Conservation (phyloP, 2,329 filamentous ascomycete genomes). For the Diplodia intermedia region DNA sequence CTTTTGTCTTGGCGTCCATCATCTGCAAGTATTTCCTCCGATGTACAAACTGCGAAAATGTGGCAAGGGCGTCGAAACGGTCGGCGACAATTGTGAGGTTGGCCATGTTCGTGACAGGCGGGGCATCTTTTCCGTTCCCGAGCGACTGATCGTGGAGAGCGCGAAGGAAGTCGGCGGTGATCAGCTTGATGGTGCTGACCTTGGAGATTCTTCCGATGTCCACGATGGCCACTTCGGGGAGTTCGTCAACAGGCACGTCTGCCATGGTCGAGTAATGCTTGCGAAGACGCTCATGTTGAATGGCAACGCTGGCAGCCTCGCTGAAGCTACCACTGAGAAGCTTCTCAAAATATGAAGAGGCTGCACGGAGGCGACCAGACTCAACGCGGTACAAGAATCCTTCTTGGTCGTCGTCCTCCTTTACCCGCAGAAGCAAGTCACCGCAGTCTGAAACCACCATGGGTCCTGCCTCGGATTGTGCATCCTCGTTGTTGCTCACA, state of each 20-base stretch:
- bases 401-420: constrained; percentile 66
- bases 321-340: constrained; percentile 70
- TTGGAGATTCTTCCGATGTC: constrained; percentile 73
- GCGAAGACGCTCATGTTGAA: constrained; percentile 59
- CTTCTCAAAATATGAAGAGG: constrained; percentile 74
- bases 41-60: constrained; percentile 63
- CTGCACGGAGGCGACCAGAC: constrained; percentile 61
- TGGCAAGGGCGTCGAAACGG: constrained; percentile 70
- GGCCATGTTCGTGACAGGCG: constrained; percentile 67
- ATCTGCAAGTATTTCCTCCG: constrained; percentile 51
- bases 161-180: constrained; percentile 71
- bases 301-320: constrained; percentile 65
- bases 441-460: constrained; percentile 64
- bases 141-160: constrained; percentile 67
- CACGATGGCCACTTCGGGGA: constrained; percentile 70
- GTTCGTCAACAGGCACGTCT: constrained; percentile 57
- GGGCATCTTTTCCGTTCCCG: constrained; percentile 42
- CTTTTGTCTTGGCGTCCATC: constrained; percentile 54
- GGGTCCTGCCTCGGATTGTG: constrained; percentile 41
- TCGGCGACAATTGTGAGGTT: constrained; percentile 75
- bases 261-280: constrained; percentile 56
- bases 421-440: constrained; percentile 70
- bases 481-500: constrained; percentile 35
- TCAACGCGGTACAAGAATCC: constrained; percentile 68
- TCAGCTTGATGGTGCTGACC: constrained; percentile 64